Evolutionary conservation across 306 rosid genomes (phyloP), one percentile per base, ranked within the genome.

Genomic region (Oxytropis ochrocephala): DNA sequence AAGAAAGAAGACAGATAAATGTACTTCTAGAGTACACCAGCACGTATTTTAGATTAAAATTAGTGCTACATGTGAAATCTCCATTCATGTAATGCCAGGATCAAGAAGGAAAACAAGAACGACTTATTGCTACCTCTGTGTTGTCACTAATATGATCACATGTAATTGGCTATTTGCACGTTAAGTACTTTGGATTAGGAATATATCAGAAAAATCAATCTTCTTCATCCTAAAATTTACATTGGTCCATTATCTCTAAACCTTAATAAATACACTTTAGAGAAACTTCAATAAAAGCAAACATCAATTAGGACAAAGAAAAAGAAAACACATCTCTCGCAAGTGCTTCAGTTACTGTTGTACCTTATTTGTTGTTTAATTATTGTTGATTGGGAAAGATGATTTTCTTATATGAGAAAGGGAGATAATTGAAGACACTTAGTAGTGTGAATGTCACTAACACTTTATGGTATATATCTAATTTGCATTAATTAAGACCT

Each of bases 391-490:
- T 12, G 27, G 43, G 43, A 38, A 38, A 38, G 43, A 38, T 30
- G 52, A 13, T 36, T 32, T 32, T 48, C 3, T 47, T 12, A 59
- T 10, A 49, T 9, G 54, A 59, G 0, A 39, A n/a, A 32, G 12
- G 43, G n/a, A 56, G 3, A 8, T 27, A 19, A 57, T 4, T 11
- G n/a, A 59, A 39, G 19, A 8, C 36, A 60, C 33, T 21, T 61
- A 59, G 13, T 64, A 12, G 6, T 14, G 42, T 75, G 54, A 38
- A 59, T 58, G 49, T 1, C 1, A 35, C 43, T 60, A 67, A 58
- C 51, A 44, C 14, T 67, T 76, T 49, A 46, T 30, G 80, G 64
- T 76, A 68, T 30, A 33, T 52, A 44, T 62, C 81, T 70, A 77
- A 60, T 61, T 53, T 51, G 4, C 49, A 75, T 41, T 57, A 19